Evolutionary conservation across 2,329 filamentous ascomycete species (phyloP), one percentile per base, ranked within the genome.

Genomic region (Pyricularia pennisetigena): DNA sequence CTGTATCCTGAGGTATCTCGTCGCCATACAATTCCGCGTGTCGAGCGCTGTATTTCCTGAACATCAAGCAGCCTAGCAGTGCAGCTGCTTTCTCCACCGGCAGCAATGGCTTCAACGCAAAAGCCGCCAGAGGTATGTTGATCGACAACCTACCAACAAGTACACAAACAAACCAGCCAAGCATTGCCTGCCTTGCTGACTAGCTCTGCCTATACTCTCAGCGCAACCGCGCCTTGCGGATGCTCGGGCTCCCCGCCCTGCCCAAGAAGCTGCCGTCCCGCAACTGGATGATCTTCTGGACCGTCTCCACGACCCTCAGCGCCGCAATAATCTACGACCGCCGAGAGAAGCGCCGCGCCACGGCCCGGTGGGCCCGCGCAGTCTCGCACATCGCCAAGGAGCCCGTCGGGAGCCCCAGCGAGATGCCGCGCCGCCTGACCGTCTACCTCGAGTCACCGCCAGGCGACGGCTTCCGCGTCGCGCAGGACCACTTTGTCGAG

Each of bases 221-320:
- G 74, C 82, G 85, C 66, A 94, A 94, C 79, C 90, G 89, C 62
- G 90, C 88, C 68, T 86, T 92, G 74, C 87, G 86, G 71, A 91
- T 92, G 85, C 88, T 95, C 81, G 94, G 94, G 69, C 82, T 99
- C 69, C 94, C 94, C 66, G 91, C 90, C 72, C 86, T 97, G 70
- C 90, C 91, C 69, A 85, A 89, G 73, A 93, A 88, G 78, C 87
- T 99, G 23, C 95, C 95, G 8, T 98, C 94, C 23, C 91, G 95
- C 70, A 98, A 98, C 78, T 99, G 95, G 95, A 88, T 95, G 80
- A 97, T 99, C 75, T 99, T 99, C 81, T 88, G 94, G 79, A 84
- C 90, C 64, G 78, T 98, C 68, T 90, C 90, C 12, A 89, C 89
- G 67, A 87, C 91, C 64, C 90, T 97, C 76, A 88, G 92, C 6